Evolutionary conservation across 352 stramenopile species (phyloP).

Genomic region (Globisporangium emineosum): DNA sequence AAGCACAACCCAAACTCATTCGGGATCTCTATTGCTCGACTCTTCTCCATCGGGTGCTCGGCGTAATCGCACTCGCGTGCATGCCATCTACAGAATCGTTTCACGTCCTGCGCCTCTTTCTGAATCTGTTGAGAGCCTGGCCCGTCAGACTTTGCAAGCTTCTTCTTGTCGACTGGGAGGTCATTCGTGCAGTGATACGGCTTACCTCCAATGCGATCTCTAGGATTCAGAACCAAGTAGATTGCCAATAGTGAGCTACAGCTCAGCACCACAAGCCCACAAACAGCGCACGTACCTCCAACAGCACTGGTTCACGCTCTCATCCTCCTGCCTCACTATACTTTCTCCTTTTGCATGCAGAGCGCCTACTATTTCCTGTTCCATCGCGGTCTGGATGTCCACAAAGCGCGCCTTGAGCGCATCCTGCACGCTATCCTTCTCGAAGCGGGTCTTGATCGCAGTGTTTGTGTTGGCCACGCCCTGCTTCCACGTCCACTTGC

Average conservation of each 20-base stretch:
- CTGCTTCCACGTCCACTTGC: conserved; percentile 49
- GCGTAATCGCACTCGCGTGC: conserved; percentile 33
- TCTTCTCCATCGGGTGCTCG: conserved; percentile 49
- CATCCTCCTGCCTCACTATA: background rate
- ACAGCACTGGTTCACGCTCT: conserved; percentile 17
- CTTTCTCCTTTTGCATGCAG: background rate
- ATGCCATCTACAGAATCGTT: conserved; percentile 53
- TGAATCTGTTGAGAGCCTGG: background rate
- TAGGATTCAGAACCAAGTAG: background rate
- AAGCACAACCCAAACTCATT: conserved; percentile 62
- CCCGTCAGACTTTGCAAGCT: conserved; percentile 6
- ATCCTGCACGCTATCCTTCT: conserved; percentile 25
- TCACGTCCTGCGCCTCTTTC: background rate
- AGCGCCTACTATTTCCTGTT: conserved; percentile 26
- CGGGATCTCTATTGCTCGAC: conserved; percentile 45
- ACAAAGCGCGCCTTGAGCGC: conserved; percentile 33
- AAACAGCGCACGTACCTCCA: conserved; percentile 27
- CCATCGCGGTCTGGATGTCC: conserved; percentile 33
- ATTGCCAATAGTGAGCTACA: background rate
- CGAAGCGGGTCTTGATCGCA: conserved; percentile 38
- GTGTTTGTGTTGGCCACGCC: conserved; percentile 28
- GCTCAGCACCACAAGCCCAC: background rate
- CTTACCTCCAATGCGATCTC: conserved; percentile 43
- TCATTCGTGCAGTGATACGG: conserved; percentile 52
- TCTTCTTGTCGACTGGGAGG: conserved; percentile 15